Percentiles rank a stretch among this genome's conserved stretches.
Evolutionary conservation across 2,329 filamentous ascomycete genomes (phyloP).

Genomic region (Colletotrichum sp.): DNA sequence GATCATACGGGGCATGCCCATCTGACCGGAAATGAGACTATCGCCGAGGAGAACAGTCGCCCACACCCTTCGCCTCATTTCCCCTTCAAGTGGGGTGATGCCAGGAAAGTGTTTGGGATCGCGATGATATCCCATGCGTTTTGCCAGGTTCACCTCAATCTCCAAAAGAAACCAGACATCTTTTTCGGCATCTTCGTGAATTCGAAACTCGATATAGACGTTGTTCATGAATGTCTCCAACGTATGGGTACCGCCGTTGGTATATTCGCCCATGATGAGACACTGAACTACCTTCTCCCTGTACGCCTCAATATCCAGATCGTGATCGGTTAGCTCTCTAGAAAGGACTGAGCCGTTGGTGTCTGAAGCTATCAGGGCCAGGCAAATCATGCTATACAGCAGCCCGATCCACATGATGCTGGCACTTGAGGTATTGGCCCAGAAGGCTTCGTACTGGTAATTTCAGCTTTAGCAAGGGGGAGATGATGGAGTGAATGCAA

Average conservation of each 20-base stretch:
- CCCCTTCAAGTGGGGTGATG: slow-evolving; percentile 43
- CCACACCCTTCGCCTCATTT: slow-evolving; percentile 53
- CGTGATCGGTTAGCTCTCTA: slow-evolving; percentile 22
- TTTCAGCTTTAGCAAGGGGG: too few species aligned
- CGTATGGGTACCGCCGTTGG: slow-evolving; percentile 22
- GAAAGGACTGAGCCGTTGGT: slow-evolving; percentile 18
- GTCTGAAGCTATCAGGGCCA: slow-evolving; percentile 29
- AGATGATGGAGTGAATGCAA: too few species aligned
- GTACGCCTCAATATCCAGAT: slow-evolving; percentile 25
- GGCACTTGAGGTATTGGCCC: slow-evolving; percentile 25
- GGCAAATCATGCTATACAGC: slow-evolving; percentile 34
- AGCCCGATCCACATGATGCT: slow-evolving; percentile 33
- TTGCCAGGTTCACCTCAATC: slow-evolving; percentile 35
- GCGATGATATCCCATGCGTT: slow-evolving; percentile 49
- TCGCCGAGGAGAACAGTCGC: slow-evolving; percentile 44
- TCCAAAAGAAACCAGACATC: slow-evolving; percentile 34
- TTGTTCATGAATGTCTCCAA: slow-evolving; percentile 15
- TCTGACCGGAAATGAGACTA: slow-evolving; percentile 46
- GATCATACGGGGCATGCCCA: slow-evolving; percentile 51
- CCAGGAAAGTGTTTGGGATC: slow-evolving; percentile 46
- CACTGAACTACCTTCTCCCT: slow-evolving; percentile 30
- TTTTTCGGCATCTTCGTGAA: background rate
- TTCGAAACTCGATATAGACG: slow-evolving; percentile 11
- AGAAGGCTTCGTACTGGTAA: slow-evolving; percentile 32
- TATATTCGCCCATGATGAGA: slow-evolving; percentile 34